Evolutionary conservation across 192 early-diverging fungal species (phyloP), one percentile per base, ranked within the genome.

Genomic region (Haplosporangium gracile): DNA sequence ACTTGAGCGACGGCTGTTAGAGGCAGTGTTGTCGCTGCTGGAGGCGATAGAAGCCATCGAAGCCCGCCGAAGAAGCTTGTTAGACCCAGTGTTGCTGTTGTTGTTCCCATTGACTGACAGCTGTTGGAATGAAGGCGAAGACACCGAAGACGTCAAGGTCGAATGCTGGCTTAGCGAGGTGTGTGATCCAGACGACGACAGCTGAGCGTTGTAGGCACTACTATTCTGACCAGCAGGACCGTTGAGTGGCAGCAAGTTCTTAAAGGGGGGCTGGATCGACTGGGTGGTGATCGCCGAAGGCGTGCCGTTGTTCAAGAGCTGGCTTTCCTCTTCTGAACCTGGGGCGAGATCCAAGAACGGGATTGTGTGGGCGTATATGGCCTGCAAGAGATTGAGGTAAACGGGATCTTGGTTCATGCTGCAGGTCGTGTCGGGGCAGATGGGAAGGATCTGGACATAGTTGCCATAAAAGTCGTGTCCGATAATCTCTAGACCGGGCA

Each of bases 341-440:
- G 83, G 83, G 0, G 78, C 83, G 9, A 86, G 70, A 34, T 86
- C 83, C 26, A 86, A 40, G 40, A 86, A 86, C 16, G 83, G 83
- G 32, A 86, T 86, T 0, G 83, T 86, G 34, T 86, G 83, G 0
- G 83, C 83, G 20, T 86, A 86, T 16, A 86, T 86, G 2, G 83
- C 83, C 34, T 86, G 83, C 39, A 86, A 40, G 26, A 86, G 53
- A 69, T 86, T 86, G 20, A 86, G 70, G 57, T 86, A 86, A 7
- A 80, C 49, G 34, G 83, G 83, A 70, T 86, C 83, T 39, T 86
- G 83, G 74, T 86, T 86, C 83, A 86, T 86, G 32, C 75, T 77
- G 43, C 83, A 86, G 43, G 83, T 80, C 9, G 83, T 86, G 22
- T 86, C 83, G 34, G 83, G 83, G 32, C 83, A 86, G 45, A 86